A percentile compares a stretch with the other conserved stretches of the same genome.
Evolutionary conservation across 1,284 basidiomycete genomes (phyloP).

Genomic region (Melampsora americana): DNA sequence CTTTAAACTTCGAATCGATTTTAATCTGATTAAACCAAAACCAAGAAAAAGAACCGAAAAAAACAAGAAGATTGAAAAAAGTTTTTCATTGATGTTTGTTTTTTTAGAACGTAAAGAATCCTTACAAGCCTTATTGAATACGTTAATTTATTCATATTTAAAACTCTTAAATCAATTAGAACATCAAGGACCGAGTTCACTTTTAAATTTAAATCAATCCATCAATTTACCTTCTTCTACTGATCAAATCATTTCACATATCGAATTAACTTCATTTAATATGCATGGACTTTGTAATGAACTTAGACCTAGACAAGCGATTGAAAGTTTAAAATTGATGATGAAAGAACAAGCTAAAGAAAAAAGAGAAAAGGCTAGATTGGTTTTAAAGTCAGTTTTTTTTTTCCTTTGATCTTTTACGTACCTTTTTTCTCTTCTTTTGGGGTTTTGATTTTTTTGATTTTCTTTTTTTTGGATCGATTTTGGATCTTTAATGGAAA

Average conservation of each 20-base stretch:
- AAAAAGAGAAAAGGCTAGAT: constrained; percentile 14
- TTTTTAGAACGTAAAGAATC: constrained; percentile 17
- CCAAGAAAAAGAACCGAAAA: background rate
- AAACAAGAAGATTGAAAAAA: too few relatives aligned
- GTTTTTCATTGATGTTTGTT: background rate
- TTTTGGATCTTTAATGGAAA: background rate
- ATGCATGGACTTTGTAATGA: constrained; percentile 41
- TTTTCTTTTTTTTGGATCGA: background rate
- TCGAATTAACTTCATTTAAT: constrained; percentile 32
- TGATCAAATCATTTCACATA: constrained; percentile 34
- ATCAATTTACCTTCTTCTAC: background rate
- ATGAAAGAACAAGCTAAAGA: constrained; percentile 13
- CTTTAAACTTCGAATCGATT: background rate
- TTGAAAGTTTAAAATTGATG: constrained; percentile 31
- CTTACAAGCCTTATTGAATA: constrained; percentile 17
- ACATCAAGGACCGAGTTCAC: constrained; percentile 9
- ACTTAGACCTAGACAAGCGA: constrained; percentile 23
- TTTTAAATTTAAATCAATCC: background rate
- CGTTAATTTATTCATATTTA: constrained; percentile 20
- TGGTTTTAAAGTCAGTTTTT: constrained; percentile 13
- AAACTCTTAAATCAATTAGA: constrained; percentile 7
- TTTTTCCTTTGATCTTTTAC: background rate
- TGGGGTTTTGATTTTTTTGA: background rate
- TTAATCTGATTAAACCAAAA: background rate
- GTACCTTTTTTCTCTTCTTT: background rate